These are phyloP conservation scores for Leavenworthia alabamica DNA, from an alignment of 345 rosid species.

Conservation along the genomic window DNA sequence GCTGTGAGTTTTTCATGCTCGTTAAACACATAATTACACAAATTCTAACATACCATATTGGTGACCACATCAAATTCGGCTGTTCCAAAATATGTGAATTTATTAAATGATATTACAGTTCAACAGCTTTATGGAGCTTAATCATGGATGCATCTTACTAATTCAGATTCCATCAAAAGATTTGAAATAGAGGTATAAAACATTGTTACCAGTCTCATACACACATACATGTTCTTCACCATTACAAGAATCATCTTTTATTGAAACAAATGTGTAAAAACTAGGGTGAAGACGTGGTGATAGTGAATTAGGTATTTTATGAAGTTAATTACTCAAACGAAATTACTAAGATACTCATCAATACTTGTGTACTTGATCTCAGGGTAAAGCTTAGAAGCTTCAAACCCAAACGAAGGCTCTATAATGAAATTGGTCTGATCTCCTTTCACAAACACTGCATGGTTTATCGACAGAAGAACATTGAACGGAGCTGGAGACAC, in stretches of 20 bases:
- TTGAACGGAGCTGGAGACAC: constrained; percentile 51
- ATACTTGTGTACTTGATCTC: constrained; percentile 64
- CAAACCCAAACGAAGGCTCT: constrained; percentile 59
- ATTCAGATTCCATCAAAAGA: no score
- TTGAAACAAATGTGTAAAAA: neutral
- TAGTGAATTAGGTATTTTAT: neutral
- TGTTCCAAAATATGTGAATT: no score
- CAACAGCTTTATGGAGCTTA: no score
- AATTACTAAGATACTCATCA: constrained; percentile 51
- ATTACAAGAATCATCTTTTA: neutral
- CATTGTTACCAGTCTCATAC: neutral
- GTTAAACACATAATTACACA: neutral
- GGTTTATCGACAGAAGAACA: constrained; percentile 40
- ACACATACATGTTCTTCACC: neutral
- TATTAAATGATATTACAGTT: no score
- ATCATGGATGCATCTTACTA: no score
- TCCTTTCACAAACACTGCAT: constrained; percentile 61
- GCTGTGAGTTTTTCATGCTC: neutral
- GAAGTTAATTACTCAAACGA: constrained; percentile 34
- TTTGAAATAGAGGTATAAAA: no score
- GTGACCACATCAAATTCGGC: no score
- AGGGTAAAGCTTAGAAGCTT: constrained; percentile 80
- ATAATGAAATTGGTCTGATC: constrained; percentile 58
- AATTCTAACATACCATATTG: no score
- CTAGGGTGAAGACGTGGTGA: neutral